Evolutionary conservation across 1,139 yeast genomes (phyloP).

Genomic region (Candida glucosophila): DNA sequence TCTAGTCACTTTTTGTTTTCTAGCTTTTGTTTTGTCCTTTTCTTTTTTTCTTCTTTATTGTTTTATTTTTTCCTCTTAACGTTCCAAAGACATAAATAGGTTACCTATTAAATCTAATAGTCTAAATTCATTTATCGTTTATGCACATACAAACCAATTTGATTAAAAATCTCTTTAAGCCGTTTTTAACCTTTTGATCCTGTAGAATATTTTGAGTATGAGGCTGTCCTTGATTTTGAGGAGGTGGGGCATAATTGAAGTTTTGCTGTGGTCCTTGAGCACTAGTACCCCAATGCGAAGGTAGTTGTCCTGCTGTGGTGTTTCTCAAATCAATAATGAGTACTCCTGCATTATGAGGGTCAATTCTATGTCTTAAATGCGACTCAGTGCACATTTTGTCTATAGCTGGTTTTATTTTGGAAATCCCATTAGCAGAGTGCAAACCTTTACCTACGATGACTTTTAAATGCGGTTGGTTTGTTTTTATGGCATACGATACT

Average conservation of each 20-base stretch:
- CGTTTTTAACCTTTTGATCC: slow-evolving; percentile 5
- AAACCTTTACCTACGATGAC: slow-evolving; percentile 94
- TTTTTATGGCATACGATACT: slow-evolving; percentile 53
- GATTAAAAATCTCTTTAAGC: slow-evolving; percentile 20
- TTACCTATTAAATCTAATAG: neutral
- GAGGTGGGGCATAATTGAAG: slow-evolving; percentile 7
- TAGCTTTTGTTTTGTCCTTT: slow-evolving; percentile 6
- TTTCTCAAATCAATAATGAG: slow-evolving; percentile 54
- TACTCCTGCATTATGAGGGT: slow-evolving; percentile 73
- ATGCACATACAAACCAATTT: slow-evolving; percentile 26
- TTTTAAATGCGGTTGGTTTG: slow-evolving; percentile 47
- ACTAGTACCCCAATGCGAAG: slow-evolving; percentile 39
- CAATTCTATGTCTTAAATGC: slow-evolving; percentile 51
- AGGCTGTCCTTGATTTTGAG: slow-evolving; percentile 16
- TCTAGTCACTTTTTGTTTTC: slow-evolving; percentile 4
- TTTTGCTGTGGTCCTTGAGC: slow-evolving; percentile 20
- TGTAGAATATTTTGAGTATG: slow-evolving; percentile 13
- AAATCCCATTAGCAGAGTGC: slow-evolving; percentile 74
- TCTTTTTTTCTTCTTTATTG: too few relatives aligned
- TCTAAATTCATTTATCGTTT: slow-evolving; percentile 9
- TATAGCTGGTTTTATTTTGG: slow-evolving; percentile 85
- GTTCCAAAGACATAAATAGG: neutral
- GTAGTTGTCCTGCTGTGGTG: slow-evolving; percentile 35
- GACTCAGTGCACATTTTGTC: slow-evolving; percentile 67
- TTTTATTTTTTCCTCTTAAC: neutral